Evolutionary conservation across 2,329 filamentous ascomycete species (phyloP).

Genomic region (Penicillium frequentans): DNA sequence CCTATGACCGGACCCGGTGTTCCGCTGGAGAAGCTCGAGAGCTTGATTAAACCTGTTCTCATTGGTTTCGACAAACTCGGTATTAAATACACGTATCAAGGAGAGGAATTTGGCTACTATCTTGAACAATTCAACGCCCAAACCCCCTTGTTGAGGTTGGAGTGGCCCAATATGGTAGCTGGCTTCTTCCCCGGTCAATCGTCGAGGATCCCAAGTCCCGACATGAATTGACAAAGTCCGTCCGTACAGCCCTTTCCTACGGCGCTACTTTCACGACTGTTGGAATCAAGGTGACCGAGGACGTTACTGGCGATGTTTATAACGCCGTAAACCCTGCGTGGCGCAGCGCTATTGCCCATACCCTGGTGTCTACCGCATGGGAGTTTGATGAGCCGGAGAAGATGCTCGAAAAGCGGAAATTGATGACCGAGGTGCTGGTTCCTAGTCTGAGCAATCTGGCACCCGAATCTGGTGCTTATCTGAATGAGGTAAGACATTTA

Average conservation of each 20-base stretch:
- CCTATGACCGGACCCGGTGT: conserved; percentile 8
- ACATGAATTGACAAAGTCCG: conserved; percentile 30
- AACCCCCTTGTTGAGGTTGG: conserved; percentile 28
- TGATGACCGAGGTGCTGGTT: conserved; percentile 42
- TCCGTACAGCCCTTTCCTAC: conserved; percentile 34
- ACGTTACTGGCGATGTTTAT: conserved; percentile 34
- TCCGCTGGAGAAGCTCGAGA: conserved; percentile 1
- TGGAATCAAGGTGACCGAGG: conserved; percentile 40
- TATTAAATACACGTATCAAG: conserved; percentile 8
- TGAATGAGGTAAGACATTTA: conserved; percentile 22
- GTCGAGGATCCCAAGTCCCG: conserved; percentile 28
- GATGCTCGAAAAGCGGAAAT: conserved; percentile 23
- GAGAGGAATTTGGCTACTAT: conserved; percentile 4
- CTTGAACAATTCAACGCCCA: conserved; percentile 9
- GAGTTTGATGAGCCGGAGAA: conserved; percentile 6
- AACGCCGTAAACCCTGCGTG: conserved; percentile 46
- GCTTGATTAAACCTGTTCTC: conserved; percentile 1
- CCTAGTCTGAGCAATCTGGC: conserved; percentile 37
- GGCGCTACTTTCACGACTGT: conserved; percentile 38
- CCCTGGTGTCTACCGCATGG: conserved; percentile 26
- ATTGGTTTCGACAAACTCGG: conserved; percentile 4
- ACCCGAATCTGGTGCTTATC: conserved; percentile 31
- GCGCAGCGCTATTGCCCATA: conserved; percentile 44
- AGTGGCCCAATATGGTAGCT: conserved; percentile 40
- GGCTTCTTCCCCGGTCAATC: conserved; percentile 39